A percentile compares a stretch with the other conserved stretches of the same genome.
Conservation (phyloP, 2,329 filamentous ascomycete genomes). For the Colletotrichum zoysiae region DNA sequence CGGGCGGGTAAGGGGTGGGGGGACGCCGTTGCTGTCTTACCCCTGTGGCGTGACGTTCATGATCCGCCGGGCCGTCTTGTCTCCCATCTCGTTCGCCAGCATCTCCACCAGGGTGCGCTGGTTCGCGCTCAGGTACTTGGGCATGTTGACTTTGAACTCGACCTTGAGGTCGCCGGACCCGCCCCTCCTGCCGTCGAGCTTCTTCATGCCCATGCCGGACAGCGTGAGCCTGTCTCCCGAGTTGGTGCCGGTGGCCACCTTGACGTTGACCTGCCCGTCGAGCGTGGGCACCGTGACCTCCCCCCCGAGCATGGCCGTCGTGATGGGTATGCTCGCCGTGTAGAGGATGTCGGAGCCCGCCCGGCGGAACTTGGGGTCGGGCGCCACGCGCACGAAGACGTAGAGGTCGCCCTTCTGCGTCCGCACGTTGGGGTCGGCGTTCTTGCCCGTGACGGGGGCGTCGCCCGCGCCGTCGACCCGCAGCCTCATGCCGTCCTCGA, state of each 20-base stretch:
- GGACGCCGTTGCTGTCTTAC: slow-evolving; percentile 55
- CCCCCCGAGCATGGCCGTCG: slow-evolving; percentile 91
- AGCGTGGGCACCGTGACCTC: slow-evolving; percentile 91
- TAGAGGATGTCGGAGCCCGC: slow-evolving; percentile 92
- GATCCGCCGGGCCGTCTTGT: slow-evolving; percentile 89
- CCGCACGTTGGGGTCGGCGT: slow-evolving; percentile 71
- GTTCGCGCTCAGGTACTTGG: slow-evolving; percentile 91
- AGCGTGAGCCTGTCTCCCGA: slow-evolving; percentile 94
- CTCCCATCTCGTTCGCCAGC: slow-evolving; percentile 94
- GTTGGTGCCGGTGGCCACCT: slow-evolving; percentile 89
- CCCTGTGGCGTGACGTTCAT: slow-evolving; percentile 80
- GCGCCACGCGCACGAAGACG: slow-evolving; percentile 88
- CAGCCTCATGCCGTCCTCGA: slow-evolving; percentile 96
- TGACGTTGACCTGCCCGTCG: slow-evolving; percentile 90
- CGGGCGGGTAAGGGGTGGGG: not conserved
- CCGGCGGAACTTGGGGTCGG: slow-evolving; percentile 90
- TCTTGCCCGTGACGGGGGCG: slow-evolving; percentile 80
- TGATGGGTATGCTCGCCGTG: slow-evolving; percentile 90
- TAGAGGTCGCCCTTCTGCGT: slow-evolving; percentile 89
- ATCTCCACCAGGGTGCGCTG: slow-evolving; percentile 95
- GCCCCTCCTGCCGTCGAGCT: slow-evolving; percentile 75
- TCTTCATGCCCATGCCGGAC: slow-evolving; percentile 93
- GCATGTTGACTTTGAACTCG: slow-evolving; percentile 95
- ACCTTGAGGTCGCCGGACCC: slow-evolving; percentile 87
- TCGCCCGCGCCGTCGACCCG: slow-evolving; percentile 89